Evolutionary conservation across 345 rosid species (phyloP), one percentile per base, ranked within the genome.

Genomic region (Noccaea bulbosa): DNA sequence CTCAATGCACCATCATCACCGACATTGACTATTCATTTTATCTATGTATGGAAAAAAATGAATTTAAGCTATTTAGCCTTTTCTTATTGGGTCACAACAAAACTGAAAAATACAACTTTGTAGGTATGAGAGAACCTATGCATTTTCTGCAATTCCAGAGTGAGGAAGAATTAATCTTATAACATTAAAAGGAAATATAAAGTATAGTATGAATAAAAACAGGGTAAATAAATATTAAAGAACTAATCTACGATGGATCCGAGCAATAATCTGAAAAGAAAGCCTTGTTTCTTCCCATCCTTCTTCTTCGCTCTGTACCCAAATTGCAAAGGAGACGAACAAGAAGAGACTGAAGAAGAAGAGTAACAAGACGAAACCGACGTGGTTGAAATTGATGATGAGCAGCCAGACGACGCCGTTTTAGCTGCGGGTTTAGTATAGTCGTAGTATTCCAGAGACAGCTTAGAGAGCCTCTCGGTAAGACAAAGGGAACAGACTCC

Each of bases 401-500:
- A 67, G 50, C 30, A 38, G 32, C 27, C 10, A 54, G 53, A 69
- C 48, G 74, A 4, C 34, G 34, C 14, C 66, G 70, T 62, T 75
- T 54, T 46, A 34, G 46, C 72, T 67, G 34, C 33, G 39, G 11
- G 59, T 2, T 41, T 73, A 45, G 75, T 55, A 52, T 75, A 69
- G 3, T 54, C 33, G 47, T 69, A 35, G 5, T 69, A 69, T 60
- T 68, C 69, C 0, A 68, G 17, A 68, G 79, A 75, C 24, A 75
- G 48, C 65, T 69, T 69, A 10, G 75, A 54, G 39, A 75, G 75
- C 47, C 11, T 69, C 66, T 75, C 65, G 1, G 62, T 69, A 12
- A 75, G 74, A 75, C 79, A 75, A 32, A 75, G 60, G 30, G 79
- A 75, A 62, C 79, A 75, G 8, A 75, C 9, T 54, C 79, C 79